A percentile compares a stretch with the other conserved stretches of the same genome.
phyloP scores from a whole-genome alignment of 257 asterid genomes.

The Lycium barbarum region DNA sequence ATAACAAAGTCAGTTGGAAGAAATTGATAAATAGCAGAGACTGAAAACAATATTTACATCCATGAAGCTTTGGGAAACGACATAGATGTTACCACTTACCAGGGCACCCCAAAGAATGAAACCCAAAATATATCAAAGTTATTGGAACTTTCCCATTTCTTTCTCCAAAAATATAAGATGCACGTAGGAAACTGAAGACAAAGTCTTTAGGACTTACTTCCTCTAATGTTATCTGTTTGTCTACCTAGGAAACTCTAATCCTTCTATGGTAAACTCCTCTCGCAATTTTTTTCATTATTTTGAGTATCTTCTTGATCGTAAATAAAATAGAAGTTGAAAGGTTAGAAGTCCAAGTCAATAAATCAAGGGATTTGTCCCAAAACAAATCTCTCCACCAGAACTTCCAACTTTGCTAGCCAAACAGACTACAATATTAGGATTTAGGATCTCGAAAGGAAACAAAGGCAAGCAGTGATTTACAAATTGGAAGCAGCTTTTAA shows the following conservation, averaged over 20 bases:
- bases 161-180: neutral
- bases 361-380: neutral
- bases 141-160: neutral
- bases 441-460: neutral
- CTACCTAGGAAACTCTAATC: neutral
- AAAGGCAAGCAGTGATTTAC: neutral
- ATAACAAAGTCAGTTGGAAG: slow-evolving; percentile 37
- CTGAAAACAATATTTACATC: neutral
- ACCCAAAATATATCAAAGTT: neutral
- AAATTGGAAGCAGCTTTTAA: neutral
- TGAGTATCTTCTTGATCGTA: neutral
- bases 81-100: slow-evolving; percentile 5
- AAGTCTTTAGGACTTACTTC: neutral
- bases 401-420: slow-evolving; percentile 3
- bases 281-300: neutral
- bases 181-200: neutral
- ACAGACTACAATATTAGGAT: slow-evolving; percentile 18
- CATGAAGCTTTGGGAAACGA: slow-evolving; percentile 16
- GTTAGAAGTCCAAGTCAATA: neutral
- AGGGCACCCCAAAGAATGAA: neutral
- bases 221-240: neutral
- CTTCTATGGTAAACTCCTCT: neutral
- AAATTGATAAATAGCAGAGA: neutral
- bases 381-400: slow-evolving; percentile 22
- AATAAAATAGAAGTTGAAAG: neutral